Evolutionary conservation across 2,329 filamentous ascomycete genomes (phyloP).

Genomic region (Epichloe amarillans): DNA sequence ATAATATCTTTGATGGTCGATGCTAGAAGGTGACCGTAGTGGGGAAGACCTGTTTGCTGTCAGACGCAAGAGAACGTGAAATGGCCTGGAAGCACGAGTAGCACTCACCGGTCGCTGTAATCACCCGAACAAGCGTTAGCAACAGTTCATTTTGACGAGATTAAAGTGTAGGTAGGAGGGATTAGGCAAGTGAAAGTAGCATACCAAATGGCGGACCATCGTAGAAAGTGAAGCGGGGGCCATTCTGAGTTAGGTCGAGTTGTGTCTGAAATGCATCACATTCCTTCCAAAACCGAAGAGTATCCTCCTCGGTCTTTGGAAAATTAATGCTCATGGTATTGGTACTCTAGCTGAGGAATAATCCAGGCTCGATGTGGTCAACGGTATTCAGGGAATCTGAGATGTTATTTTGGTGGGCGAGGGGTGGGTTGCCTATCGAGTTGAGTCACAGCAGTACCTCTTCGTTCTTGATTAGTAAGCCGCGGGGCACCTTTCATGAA

Average conservation of each 20-base stretch:
- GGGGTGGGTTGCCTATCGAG: too few relatives aligned
- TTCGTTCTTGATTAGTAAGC: too few relatives aligned
- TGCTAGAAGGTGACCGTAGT: slow-evolving; percentile 53
- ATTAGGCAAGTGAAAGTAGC: not conserved
- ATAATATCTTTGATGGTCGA: slow-evolving; percentile 91
- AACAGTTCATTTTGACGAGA: too few relatives aligned
- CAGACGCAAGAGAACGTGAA: too few relatives aligned
- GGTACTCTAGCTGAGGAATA: too few relatives aligned
- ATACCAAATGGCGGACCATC: slow-evolving; percentile 53
- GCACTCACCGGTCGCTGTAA: slow-evolving; percentile 4
- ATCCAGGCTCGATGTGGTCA: too few relatives aligned
- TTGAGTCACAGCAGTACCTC: too few relatives aligned
- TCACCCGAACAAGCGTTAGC: too few relatives aligned
- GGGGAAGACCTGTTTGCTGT: slow-evolving; percentile 6
- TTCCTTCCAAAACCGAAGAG: slow-evolving; percentile 11
- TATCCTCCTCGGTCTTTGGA: slow-evolving; percentile 11
- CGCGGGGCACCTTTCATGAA: too few relatives aligned
- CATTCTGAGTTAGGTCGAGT: slow-evolving; percentile 49
- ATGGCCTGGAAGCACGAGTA: not conserved
- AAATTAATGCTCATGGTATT: slow-evolving; percentile 4
- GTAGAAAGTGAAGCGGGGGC: slow-evolving; percentile 77
- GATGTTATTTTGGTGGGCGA: too few relatives aligned
- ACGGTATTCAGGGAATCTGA: too few relatives aligned
- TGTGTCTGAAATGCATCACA: slow-evolving; percentile 15
- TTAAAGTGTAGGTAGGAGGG: too few relatives aligned